phyloP scores from a whole-genome alignment of 78 protist genomes.

The Dictyostelium brefeldianum region DNA sequence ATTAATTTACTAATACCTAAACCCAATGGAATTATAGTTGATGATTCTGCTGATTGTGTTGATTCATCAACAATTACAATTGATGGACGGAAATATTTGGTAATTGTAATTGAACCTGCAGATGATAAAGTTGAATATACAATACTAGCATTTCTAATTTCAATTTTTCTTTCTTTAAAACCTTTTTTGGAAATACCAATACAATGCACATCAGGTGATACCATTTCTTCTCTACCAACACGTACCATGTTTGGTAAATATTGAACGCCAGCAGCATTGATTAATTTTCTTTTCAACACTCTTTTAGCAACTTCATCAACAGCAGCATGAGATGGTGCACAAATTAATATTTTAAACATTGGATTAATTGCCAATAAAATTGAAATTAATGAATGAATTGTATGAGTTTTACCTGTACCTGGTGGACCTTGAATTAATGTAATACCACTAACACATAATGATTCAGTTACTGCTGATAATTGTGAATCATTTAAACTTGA shows the following conservation, averaged over 20 bases:
- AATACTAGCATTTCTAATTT: constrained; percentile 22
- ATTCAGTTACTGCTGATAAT: constrained; percentile 4
- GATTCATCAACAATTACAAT: constrained; percentile 91
- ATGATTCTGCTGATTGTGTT: constrained; percentile 87
- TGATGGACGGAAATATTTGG: background rate
- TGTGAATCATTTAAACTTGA: constrained; percentile 26
- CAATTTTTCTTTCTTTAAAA: background rate
- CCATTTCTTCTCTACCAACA: constrained; percentile 37
- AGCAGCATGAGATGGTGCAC: constrained; percentile 93
- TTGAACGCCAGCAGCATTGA: background rate
- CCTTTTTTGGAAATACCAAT: background rate
- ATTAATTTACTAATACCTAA: background rate
- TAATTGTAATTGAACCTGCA: background rate
- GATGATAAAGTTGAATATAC: constrained; percentile 76
- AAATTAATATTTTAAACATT: constrained; percentile 63
- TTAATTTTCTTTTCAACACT: background rate
- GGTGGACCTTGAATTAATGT: constrained; percentile 79
- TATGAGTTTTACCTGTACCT: constrained; percentile 61
- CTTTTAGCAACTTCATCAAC: constrained; percentile 90
- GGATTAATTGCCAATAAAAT: background rate
- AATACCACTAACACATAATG: background rate
- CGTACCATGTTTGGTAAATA: constrained; percentile 53
- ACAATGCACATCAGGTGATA: constrained; percentile 23
- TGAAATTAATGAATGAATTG: constrained; percentile 12
- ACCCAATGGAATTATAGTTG: constrained; percentile 77